phyloP scores from a whole-genome alignment of 306 rosid genomes.

The Canavalia gladiata region DNA sequence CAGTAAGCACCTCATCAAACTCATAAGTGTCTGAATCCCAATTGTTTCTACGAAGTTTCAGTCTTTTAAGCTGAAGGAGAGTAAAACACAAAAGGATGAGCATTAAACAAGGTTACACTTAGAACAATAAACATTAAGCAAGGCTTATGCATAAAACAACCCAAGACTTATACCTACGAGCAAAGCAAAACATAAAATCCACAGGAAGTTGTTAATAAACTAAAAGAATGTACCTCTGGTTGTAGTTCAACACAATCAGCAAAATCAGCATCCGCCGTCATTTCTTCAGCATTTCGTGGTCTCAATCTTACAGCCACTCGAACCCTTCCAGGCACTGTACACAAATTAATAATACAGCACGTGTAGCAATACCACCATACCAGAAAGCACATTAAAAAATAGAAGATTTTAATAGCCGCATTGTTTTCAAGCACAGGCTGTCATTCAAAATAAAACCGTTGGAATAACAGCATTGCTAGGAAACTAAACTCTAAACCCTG shows the following conservation, averaged over 20 bases:
- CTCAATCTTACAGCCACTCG: constrained; percentile 95
- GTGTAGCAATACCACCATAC: constrained; percentile 32
- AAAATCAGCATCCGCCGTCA: constrained; percentile 87
- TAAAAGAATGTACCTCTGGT: constrained; percentile 74
- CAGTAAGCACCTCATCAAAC: constrained; percentile 95
- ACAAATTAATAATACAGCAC: constrained; percentile 26
- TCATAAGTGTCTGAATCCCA: constrained; percentile 95
- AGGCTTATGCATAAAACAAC: constrained; percentile 8
- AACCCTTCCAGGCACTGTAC: constrained; percentile 90
- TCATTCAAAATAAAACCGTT: constrained; percentile 36
- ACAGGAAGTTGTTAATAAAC: constrained; percentile 32
- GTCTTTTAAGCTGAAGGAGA: constrained; percentile 77
- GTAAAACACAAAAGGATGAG: constrained; percentile 40
- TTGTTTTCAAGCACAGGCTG: constrained; percentile 37
- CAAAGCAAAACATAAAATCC: constrained; percentile 11
- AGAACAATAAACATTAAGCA: constrained; percentile 38
- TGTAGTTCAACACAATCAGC: constrained; percentile 94
- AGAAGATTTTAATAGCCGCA: neutral
- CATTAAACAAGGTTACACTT: constrained; percentile 29
- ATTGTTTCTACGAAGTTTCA: constrained; percentile 93
- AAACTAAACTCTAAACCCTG: constrained; percentile 41
- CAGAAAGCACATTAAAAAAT: constrained; percentile 13
- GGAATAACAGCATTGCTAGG: neutral
- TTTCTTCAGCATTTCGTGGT: constrained; percentile 88
- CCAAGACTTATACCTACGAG: constrained; percentile 17